Evolutionary conservation across 352 stramenopile species (phyloP), one percentile per base, ranked within the genome.

Genomic region (Phytophthora cactorum): DNA sequence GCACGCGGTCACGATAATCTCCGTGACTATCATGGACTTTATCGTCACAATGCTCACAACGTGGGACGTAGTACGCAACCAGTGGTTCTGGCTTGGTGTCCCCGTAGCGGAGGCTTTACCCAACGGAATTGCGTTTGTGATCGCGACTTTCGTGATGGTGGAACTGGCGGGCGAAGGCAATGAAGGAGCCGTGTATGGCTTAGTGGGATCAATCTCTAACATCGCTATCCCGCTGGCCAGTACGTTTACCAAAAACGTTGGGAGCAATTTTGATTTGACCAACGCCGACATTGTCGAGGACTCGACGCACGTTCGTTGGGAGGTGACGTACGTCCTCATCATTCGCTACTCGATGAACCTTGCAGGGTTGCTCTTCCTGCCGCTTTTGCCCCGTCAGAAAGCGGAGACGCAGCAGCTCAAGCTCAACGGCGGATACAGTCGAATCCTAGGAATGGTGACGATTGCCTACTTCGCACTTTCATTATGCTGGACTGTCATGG

Each of bases 11-110:
- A 70, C 52, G 9, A 57, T 69, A 22, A 41, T 74, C 10, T 43
- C 66, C 2, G 68, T 81, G 12, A 73, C 59, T 0, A 11, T 81
- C 22, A 61, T 81, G 44, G 72, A 78, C 31, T 65, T 56, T 14
- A 52, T 64, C 4, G 64, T 69, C n/a, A 73, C 71, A 4, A 62
- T 82, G 41, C 51, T 79, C 14, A 75, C 68, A 3, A 70, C 61
- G 0, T 85, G 74, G 68, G 55, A 82, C 45, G 60, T 83, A 7
- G 31, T 84, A 17, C 79, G 79, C 28, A 80, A 74, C 49, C 70
- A 80, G 38, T 87, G 79, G 79, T 83, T 86, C 52, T 83, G 68
- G 67, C 53, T 84, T 7, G 77, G 72, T 27, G 66, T 73, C 4
- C 62, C 74, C 0, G 50, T 84, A 27, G 65, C 64, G 1, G 70